Evolutionary conservation across 495 filamentous ascomycete genomes (phyloP).

Genomic region (Aspergillus bridgeri): DNA sequence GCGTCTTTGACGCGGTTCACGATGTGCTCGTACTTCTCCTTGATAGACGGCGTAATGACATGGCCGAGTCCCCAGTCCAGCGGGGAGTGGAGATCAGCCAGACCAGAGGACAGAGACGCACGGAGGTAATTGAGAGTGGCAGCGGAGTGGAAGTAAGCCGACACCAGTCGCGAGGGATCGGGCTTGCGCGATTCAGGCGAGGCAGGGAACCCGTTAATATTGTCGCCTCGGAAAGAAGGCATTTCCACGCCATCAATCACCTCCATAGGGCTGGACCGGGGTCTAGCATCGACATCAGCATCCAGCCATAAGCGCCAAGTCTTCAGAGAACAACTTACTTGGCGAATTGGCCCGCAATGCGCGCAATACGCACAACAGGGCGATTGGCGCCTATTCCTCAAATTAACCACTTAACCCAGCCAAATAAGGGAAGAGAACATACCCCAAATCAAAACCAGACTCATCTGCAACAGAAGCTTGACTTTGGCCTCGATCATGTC

Average conservation of each 20-base stretch:
- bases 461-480: slow-evolving; percentile 95
- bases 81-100: slow-evolving; percentile 90
- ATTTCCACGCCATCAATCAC: slow-evolving; percentile 73
- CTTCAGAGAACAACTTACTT: slow-evolving; percentile 45
- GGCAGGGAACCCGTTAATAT: slow-evolving; percentile 80
- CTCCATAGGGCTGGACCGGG: slow-evolving; percentile 85
- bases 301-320: background rate
- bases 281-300: slow-evolving; percentile 39
- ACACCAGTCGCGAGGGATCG: slow-evolving; percentile 79
- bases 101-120: slow-evolving; percentile 75
- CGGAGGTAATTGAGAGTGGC: slow-evolving; percentile 91
- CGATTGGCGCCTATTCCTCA: slow-evolving; percentile 62
- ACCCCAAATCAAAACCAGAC: slow-evolving; percentile 85
- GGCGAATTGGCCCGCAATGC: slow-evolving; percentile 96
- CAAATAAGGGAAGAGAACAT: slow-evolving; percentile 19
- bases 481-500: slow-evolving; percentile 90
- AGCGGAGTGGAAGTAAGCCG: slow-evolving; percentile 93
- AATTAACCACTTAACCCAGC: slow-evolving; percentile 9
- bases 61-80: slow-evolving; percentile 96
- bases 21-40: slow-evolving; percentile 77
- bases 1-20: slow-evolving; percentile 86
- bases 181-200: slow-evolving; percentile 61
- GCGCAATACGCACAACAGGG: slow-evolving; percentile 88
- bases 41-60: slow-evolving; percentile 76
- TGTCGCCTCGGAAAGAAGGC: slow-evolving; percentile 90